Conservation (phyloP, 2,329 filamentous ascomycete genomes). For the Aureobasidium zeae region DNA sequence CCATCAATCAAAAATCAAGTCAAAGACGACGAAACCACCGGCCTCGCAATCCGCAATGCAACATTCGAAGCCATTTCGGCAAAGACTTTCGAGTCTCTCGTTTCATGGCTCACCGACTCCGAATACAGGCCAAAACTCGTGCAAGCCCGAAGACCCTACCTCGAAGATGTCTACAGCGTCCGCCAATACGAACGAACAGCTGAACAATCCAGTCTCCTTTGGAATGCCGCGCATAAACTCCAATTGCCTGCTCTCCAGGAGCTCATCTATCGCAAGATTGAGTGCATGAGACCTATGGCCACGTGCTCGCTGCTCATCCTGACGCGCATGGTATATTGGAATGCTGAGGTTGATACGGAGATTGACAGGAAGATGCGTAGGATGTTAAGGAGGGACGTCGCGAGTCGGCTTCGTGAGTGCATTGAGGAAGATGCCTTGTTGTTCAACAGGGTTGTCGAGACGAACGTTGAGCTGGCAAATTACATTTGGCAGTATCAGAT, state of each 20-base stretch:
- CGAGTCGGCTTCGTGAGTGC: not conserved
- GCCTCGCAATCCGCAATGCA: not conserved
- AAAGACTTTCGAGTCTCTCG: not conserved
- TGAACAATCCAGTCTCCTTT: not conserved
- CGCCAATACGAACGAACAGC: slow-evolving; percentile 7
- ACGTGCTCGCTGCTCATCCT: not conserved
- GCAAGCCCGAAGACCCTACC: not conserved
- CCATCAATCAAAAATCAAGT: not conserved
- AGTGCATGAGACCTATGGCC: slow-evolving; percentile 1
- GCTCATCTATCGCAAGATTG: slow-evolving; percentile 12
- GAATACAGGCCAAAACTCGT: slow-evolving; percentile 7
- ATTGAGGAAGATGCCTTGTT: not conserved
- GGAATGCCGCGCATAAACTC: slow-evolving; percentile 4
- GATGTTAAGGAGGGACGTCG: not conserved
- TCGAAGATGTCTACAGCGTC: not conserved
- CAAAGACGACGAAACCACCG: not conserved
- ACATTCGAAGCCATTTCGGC: not conserved
- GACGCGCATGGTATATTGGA: slow-evolving; percentile 3
- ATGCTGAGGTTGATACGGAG: not conserved
- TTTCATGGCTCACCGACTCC: not conserved
- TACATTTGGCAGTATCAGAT: not conserved
- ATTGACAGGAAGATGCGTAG: slow-evolving; percentile 7
- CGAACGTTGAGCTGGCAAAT: not conserved
- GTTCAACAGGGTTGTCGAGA: not conserved
- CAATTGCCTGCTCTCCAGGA: not conserved